phyloP scores from a whole-genome alignment of 176 grass and related monocot species.

The Musa beccarii region DNA sequence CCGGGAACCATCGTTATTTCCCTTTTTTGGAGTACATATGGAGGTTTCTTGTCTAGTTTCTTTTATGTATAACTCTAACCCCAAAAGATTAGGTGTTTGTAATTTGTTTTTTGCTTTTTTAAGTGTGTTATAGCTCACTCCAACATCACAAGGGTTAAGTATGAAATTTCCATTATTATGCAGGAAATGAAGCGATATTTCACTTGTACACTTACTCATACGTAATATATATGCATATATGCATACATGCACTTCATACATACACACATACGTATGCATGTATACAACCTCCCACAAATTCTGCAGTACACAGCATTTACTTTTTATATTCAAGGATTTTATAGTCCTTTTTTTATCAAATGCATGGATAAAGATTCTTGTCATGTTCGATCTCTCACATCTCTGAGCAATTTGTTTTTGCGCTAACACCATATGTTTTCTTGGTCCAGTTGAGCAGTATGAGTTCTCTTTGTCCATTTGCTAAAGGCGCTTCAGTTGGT shows the following conservation, averaged over 20 bases:
- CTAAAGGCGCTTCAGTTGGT: slow-evolving; percentile 24
- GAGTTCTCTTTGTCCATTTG: slow-evolving; percentile 46
- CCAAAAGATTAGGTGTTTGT: too few relatives aligned
- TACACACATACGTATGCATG: too few relatives aligned
- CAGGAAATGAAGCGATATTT: too few relatives aligned
- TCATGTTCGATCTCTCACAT: not conserved
- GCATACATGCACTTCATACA: too few relatives aligned
- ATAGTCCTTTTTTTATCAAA: not conserved
- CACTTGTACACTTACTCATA: too few relatives aligned
- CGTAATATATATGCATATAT: too few relatives aligned
- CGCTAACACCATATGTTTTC: not conserved
- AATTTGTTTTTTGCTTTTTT: too few relatives aligned
- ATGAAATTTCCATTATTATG: not conserved
- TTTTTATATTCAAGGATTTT: not conserved
- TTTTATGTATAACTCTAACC: too few relatives aligned
- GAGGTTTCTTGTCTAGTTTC: too few relatives aligned
- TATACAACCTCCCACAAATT: too few relatives aligned
- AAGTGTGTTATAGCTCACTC: not conserved
- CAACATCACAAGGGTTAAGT: not conserved
- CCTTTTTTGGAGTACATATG: too few relatives aligned
- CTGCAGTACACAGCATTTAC: not conserved
- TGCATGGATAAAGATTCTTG: not conserved
- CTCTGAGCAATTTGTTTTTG: not conserved
- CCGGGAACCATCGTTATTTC: too few relatives aligned
- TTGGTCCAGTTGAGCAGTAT: slow-evolving; percentile 28